Base-by-base conservation (phyloP, 441 rosid genomes). In the Euphorbia celastroides region DNA sequence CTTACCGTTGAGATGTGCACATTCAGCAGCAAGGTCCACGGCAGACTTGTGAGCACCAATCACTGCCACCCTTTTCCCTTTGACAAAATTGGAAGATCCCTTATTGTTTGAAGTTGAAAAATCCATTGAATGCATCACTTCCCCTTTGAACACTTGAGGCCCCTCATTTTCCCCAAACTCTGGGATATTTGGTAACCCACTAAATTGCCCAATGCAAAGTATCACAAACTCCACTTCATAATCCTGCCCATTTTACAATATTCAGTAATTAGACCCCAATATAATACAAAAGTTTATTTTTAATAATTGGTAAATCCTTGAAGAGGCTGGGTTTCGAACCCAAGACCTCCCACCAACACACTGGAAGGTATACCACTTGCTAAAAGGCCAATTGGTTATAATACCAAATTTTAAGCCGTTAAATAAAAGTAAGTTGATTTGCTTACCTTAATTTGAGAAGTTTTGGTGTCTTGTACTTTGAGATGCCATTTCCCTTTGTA, bases 31-130 rank as follows among this genome's bases (percentile, higher is more conserved):
- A 11, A 80, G 77, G 65, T 84, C 88, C 36, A 77, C 9, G 7
- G 86, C 85, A 20, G 75, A 77, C 60, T 84, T 84, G 22, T 75
- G 78, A 11, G 78, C 64, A 10, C 89, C 89, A 17, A 82, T 74
- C 13, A 84, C 72, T 1, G 73, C 46, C 12, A 84, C 73, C 65
- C 63, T 46, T 51, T 82, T 80, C 38, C 77, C 80, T 72, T 64
- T 61, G 10, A 80, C 60, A 11, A 80, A 74, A 0, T 72, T 42
- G 7, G 57, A 64, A 13, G 79, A 77, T 7, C 22, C 41, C 52
- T 57, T 42, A 32, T 67, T 26, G 30, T 76, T 83, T 78, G 73
- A 72, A 57, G 70, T 77, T 0, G 79, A 66, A 1, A 75, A 84
- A 8, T 79, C 83, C 80, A 66, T 68, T 0, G 85, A 72, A 60